phyloP scores from a whole-genome alignment of 257 asterid genomes.

The Datura wrightii region DNA sequence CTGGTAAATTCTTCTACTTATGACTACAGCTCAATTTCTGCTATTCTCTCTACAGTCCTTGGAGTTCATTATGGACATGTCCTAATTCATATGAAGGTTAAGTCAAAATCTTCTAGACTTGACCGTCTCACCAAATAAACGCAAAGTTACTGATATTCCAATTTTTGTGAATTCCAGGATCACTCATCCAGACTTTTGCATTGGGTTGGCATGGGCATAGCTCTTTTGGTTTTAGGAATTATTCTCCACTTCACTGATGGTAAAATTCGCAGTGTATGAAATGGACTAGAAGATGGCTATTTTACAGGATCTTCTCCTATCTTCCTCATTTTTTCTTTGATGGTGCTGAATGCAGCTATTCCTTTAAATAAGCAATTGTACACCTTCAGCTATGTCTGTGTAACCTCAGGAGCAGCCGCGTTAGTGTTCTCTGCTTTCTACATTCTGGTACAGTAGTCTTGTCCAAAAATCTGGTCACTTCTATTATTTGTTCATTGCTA shows the following conservation, averaged over 20 bases:
- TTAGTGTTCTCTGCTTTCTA: slow-evolving; percentile 68
- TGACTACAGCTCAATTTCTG: slow-evolving; percentile 73
- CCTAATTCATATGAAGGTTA: slow-evolving; percentile 67
- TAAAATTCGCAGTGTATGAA: slow-evolving; percentile 32
- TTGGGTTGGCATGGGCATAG: slow-evolving; percentile 60
- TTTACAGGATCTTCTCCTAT: neutral
- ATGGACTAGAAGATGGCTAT: neutral
- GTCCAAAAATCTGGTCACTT: slow-evolving; percentile 3
- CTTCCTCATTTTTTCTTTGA: slow-evolving; percentile 1
- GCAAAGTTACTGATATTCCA: slow-evolving; percentile 11
- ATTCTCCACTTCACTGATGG: slow-evolving; percentile 71
- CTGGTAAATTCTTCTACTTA: neutral
- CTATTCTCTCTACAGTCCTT: slow-evolving; percentile 67
- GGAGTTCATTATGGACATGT: slow-evolving; percentile 83
- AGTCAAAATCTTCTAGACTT: neutral
- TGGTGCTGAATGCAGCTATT: slow-evolving; percentile 55
- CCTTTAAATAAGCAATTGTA: slow-evolving; percentile 79
- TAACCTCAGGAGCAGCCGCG: slow-evolving; percentile 79
- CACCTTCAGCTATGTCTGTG: slow-evolving; percentile 75
- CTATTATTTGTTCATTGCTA: neutral
- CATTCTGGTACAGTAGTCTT: slow-evolving; percentile 51
- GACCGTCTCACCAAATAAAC: neutral
- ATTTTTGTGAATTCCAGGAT: slow-evolving; percentile 45
- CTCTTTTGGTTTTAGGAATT: slow-evolving; percentile 61
- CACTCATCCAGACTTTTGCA: slow-evolving; percentile 70